Base-by-base conservation (phyloP, 2,329 filamentous ascomycete genomes). In the Penicillium sp. region DNA sequence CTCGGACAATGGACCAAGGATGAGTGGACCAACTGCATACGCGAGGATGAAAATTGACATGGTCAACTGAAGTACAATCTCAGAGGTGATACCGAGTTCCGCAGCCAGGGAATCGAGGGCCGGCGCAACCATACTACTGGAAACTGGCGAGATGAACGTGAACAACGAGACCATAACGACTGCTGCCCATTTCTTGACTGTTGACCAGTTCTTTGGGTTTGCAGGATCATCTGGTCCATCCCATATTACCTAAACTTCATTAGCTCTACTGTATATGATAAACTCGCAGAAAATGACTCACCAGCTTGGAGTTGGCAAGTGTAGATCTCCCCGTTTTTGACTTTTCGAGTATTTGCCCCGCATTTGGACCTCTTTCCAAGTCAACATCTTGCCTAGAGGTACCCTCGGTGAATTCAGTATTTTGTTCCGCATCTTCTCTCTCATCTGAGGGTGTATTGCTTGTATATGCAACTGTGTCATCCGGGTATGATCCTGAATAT, bases 111-210 rank as follows among this genome's bases (percentile, higher is more conserved):
- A 68, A 9, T 69, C 67, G 37, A 88, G 63, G 0, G 77, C 80
- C 0, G 82, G 82, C 0, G 81, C 77, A 2, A 82, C 67, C 80
- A 88, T 87, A 33, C 82, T 83, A 4, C 82, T 85, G 2, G 85
- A 83, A 25, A 88, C 82, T 0, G 86, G 85, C 2, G 84, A 85
- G 56, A 87, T 82, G 60, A 87, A 79, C 2, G 83, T 85, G 66
- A 85, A 85, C 48, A 76, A 73, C 0, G 84, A 80, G 27, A 86
- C 75, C 51, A 84, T 75, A 37, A 83, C 72, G 2, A 82, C 80
- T 20, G 79, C 79, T 1, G 73, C 71, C 85, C 84, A 87, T 69
- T 86, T 87, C 66, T 77, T 81, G 29, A 69, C 72, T 27, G 71
- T 72, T 0, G 75, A 56, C 84, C 85, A 88, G 69, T 85, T 85